Base-by-base conservation (phyloP, 2,329 filamentous ascomycete genomes). In the Paramyrothecium roridum region DNA sequence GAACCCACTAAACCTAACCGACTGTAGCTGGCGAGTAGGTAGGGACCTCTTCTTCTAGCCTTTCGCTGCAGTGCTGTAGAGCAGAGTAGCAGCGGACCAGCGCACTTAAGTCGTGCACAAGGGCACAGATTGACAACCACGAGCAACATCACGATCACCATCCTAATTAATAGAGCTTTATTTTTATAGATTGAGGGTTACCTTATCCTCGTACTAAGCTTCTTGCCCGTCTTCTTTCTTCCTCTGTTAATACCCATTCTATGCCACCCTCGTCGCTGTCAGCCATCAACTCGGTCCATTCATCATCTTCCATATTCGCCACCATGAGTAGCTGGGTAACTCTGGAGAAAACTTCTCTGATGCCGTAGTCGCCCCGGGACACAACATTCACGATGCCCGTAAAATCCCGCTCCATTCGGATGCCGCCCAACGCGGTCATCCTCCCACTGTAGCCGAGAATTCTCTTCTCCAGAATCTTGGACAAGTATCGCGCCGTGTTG, bases 291-390 rank as follows among this genome's bases (percentile, higher is more conserved):
- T 95, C 91, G 50, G 93, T 90, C 90, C 92, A 96, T 73, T 97
- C 93, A 56, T 97, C 93, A 34, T 95, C 90, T 69, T 97, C 93
- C 91, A 97, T 96, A 63, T 93, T 93, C 68, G 93, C 86, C 17
- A 96, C 85, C 78, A 96, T 85, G 55, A 89, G 84, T 64, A 96
- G 87, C 78, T 97, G 91, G 56, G 82, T 80, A 56, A 89, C 90
- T 65, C 87, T 84, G 26, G 82, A 80, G 75, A 97, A 96, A 3
- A 83, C 73, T 66, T 96, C 92, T 33, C 91, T 80, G 37, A 95
- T 82, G 2, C 83, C 83, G 68, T 96, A 97, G 65, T 89, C 86
- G 3, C 87, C 90, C 58, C 79, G 81, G 12, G 85, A 83, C 2
- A 91, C 85, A 0, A 82, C 80, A 22, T 81, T 77, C 6, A 96